These are phyloP conservation scores for Fusarium sp. DNA, from an alignment of 2,329 filamentous ascomycete genomes.

Conservation along the genomic window DNA sequence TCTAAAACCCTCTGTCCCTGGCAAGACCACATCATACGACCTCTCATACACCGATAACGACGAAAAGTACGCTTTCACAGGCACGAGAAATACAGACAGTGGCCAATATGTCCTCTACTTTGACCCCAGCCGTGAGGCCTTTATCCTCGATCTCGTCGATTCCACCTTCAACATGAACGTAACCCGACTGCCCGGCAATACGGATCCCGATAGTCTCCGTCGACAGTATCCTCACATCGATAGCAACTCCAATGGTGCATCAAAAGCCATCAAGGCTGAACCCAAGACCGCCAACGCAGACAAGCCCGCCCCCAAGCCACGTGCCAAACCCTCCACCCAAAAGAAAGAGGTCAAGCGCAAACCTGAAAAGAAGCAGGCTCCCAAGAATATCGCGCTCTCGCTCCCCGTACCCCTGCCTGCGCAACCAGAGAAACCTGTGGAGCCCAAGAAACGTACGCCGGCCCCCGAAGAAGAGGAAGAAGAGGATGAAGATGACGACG, in stretches of 20 bases:
- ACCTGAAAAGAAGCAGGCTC: constrained; percentile 55
- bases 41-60: constrained; percentile 67
- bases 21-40: constrained; percentile 67
- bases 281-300: constrained; percentile 24
- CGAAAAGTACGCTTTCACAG: constrained; percentile 71
- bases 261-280: constrained; percentile 37
- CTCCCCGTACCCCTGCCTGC: constrained; percentile 52
- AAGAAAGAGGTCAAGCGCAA: constrained; percentile 52
- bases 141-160: constrained; percentile 84
- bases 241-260: constrained; percentile 33
- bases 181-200: constrained; percentile 74
- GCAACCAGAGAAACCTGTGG: constrained; percentile 37
- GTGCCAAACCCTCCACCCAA: constrained; percentile 43
- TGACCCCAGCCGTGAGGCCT: constrained; percentile 78
- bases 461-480: constrained; percentile 65
- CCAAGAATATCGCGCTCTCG: constrained; percentile 53
- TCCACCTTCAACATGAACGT: constrained; percentile 92
- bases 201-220: constrained; percentile 72
- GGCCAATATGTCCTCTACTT: constrained; percentile 79
- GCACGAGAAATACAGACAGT: constrained; percentile 68
- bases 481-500: constrained; percentile 69
- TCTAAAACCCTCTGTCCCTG: constrained; percentile 64
- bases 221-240: constrained; percentile 77
- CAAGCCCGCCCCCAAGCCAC: constrained; percentile 47
- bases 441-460: constrained; percentile 50